These are phyloP conservation scores for Ganoderma meredithae DNA, from an alignment of 1,284 basidiomycete species.

Conservation along the genomic window DNA sequence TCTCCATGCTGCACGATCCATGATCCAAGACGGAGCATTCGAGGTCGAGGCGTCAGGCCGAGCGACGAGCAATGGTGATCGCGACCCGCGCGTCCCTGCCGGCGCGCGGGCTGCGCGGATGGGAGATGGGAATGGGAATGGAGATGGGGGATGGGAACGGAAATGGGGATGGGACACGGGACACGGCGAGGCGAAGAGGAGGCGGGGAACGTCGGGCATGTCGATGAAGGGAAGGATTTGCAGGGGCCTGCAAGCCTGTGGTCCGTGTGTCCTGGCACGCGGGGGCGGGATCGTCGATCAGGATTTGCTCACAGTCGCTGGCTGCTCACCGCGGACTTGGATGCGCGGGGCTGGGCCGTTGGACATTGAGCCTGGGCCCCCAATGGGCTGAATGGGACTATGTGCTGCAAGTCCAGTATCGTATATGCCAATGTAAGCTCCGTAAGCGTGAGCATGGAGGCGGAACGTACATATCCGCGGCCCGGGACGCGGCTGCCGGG, in stretches of 20 bases:
- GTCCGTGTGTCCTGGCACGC: background rate
- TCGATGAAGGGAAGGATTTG: conserved; percentile 10
- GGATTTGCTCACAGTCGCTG: no score
- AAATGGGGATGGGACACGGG: no score
- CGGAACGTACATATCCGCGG: background rate
- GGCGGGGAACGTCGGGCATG: conserved; percentile 4
- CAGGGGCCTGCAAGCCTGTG: background rate
- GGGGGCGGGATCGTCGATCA: background rate
- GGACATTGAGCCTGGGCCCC: background rate
- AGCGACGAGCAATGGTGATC: background rate
- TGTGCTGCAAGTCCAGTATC: no score
- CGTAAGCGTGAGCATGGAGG: background rate
- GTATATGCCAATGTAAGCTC: no score
- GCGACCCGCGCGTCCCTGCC: background rate
- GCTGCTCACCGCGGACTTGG: background rate
- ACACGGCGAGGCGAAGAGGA: background rate
- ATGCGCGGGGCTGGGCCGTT: background rate
- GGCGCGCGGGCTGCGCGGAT: background rate
- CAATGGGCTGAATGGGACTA: no score
- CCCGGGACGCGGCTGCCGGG: no score
- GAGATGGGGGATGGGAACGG: background rate
- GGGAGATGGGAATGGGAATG: background rate
- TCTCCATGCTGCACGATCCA: no score
- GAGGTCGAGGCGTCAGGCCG: background rate
- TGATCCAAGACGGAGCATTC: no score